phyloP scores from a whole-genome alignment of 345 rosid species.

The Camelina hispida region DNA sequence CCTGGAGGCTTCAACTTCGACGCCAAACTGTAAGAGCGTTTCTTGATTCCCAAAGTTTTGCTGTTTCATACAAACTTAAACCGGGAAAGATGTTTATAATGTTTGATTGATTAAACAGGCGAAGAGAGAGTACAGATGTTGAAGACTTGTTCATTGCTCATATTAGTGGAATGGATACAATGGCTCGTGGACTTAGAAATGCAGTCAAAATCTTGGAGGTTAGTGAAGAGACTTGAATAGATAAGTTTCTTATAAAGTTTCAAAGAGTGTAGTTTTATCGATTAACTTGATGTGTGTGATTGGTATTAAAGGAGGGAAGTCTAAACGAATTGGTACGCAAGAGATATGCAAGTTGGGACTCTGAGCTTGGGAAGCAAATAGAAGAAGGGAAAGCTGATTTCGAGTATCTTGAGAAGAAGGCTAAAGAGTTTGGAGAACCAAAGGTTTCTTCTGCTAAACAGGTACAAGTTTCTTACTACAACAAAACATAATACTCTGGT shows the following conservation, averaged over 20 bases:
- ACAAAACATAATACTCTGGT: background rate
- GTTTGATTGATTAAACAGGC: slow-evolving; percentile 50
- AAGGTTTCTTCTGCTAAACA: slow-evolving; percentile 92
- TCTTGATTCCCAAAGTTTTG: background rate
- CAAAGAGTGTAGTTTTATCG: slow-evolving; percentile 4
- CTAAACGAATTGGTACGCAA: slow-evolving; percentile 67
- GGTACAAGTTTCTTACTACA: slow-evolving; percentile 51
- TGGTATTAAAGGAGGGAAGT: slow-evolving; percentile 65
- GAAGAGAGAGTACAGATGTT: slow-evolving; percentile 96
- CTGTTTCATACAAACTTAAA: background rate
- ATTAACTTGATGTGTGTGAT: slow-evolving; percentile 13
- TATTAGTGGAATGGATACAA: slow-evolving; percentile 89
- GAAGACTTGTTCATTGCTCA: slow-evolving; percentile 93
- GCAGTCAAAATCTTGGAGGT: slow-evolving; percentile 88
- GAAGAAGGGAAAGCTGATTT: slow-evolving; percentile 90
- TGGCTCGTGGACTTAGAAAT: slow-evolving; percentile 88
- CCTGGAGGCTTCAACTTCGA: slow-evolving; percentile 99
- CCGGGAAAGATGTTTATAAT: background rate
- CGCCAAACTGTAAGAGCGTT: slow-evolving; percentile 75
- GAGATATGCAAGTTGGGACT: slow-evolving; percentile 77
- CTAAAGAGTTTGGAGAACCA: slow-evolving; percentile 84
- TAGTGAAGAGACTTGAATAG: slow-evolving; percentile 6
- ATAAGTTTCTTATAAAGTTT: background rate
- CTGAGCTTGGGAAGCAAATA: slow-evolving; percentile 64
- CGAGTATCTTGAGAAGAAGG: slow-evolving; percentile 86